A percentile compares a stretch with the other conserved stretches of the same genome.
These are phyloP conservation scores for Gossypium stocksii DNA, from an alignment of 345 rosid species.

Conservation along the genomic window DNA sequence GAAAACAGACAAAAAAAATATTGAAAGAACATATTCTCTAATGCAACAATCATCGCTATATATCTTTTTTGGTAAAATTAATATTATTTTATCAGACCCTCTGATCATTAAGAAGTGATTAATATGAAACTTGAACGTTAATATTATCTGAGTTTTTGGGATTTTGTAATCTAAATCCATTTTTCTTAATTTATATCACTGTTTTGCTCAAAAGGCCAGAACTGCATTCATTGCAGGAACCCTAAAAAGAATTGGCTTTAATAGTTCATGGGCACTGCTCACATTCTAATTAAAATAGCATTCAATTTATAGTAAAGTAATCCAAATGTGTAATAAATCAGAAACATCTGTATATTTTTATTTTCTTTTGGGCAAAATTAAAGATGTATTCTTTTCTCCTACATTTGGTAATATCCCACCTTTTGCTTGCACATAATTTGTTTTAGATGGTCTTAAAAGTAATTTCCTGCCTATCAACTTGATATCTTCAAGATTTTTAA, in stretches of 20 bases:
- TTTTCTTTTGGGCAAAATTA: no score
- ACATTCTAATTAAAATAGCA: not conserved
- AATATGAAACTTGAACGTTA: not conserved
- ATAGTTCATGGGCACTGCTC: not conserved
- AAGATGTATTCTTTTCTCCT: no score
- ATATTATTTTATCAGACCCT: not conserved
- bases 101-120: not conserved
- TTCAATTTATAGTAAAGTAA: slow-evolving; percentile 1
- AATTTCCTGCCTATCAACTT: no score
- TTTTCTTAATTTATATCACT: slow-evolving; percentile 4
- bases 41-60: no score
- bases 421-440: no score
- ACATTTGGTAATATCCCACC: no score
- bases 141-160: slow-evolving; percentile 15
- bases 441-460: no score
- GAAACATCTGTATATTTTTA: not conserved
- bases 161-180: slow-evolving; percentile 18
- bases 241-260: slow-evolving; percentile 7
- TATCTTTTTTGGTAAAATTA: not conserved
- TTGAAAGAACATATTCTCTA: not conserved
- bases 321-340: slow-evolving; percentile 6
- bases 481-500: no score
- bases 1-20: not conserved
- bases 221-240: not conserved
- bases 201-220: not conserved